Evolutionary conservation across 2,329 filamentous ascomycete genomes (phyloP).

Genomic region (Colletotrichum musae): DNA sequence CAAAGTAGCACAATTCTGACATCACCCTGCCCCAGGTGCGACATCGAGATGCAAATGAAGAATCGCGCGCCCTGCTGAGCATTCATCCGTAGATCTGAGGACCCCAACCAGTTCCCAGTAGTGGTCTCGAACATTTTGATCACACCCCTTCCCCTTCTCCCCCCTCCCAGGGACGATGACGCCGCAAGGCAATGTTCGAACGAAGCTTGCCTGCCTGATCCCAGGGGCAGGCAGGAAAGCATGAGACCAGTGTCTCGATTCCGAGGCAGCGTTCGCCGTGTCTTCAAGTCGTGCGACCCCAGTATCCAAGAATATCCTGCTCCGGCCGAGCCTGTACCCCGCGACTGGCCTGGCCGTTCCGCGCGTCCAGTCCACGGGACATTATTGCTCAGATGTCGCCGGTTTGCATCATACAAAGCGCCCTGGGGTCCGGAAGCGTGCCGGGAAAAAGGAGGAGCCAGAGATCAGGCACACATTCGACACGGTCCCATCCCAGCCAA

Average conservation of each 20-base stretch:
- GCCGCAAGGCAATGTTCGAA: too few relatives aligned
- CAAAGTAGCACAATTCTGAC: not conserved
- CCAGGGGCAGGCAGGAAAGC: conserved; percentile 4
- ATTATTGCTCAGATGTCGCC: not conserved
- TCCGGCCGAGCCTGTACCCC: conserved; percentile 23
- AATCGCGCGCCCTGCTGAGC: not conserved
- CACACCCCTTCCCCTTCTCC: too few relatives aligned
- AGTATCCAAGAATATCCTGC: conserved; percentile 31
- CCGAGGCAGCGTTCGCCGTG: conserved; percentile 1
- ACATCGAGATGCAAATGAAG: not conserved
- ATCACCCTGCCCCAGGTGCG: not conserved
- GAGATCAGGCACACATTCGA: too few relatives aligned
- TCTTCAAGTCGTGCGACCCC: conserved; percentile 13
- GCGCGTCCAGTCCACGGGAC: conserved; percentile 5
- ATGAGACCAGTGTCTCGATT: conserved; percentile 17
- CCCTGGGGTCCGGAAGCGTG: not conserved
- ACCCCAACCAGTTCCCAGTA: conserved; percentile 4
- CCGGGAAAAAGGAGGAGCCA: not conserved
- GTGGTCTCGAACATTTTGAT: not conserved
- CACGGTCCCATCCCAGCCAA: too few relatives aligned
- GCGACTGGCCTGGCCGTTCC: conserved; percentile 12
- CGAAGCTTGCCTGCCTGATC: not conserved
- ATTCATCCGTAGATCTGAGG: not conserved
- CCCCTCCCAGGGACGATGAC: too few relatives aligned
- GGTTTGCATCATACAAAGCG: conserved; percentile 8